These are phyloP conservation scores for Emergomyces pasteurianus DNA, from an alignment of 2,329 filamentous ascomycete species.

Conservation along the genomic window DNA sequence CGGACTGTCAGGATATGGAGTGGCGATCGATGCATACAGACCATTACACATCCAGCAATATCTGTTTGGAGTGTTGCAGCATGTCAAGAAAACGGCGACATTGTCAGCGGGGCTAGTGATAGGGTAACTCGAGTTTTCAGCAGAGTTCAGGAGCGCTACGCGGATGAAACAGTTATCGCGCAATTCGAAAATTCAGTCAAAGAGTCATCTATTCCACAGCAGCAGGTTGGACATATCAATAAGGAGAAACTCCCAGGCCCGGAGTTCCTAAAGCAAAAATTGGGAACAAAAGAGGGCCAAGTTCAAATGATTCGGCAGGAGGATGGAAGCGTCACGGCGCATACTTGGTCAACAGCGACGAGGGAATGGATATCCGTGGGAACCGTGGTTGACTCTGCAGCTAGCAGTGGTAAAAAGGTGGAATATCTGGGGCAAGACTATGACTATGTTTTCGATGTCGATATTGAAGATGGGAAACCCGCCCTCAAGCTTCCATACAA, in stretches of 20 bases:
- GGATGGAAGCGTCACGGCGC: slow-evolving; percentile 71
- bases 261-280: slow-evolving; percentile 69
- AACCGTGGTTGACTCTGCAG: slow-evolving; percentile 84
- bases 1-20: slow-evolving; percentile 87
- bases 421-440: slow-evolving; percentile 76
- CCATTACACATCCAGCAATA: slow-evolving; percentile 92
- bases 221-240: slow-evolving; percentile 72
- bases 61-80: slow-evolving; percentile 92
- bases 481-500: slow-evolving; percentile 92
- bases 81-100: slow-evolving; percentile 71
- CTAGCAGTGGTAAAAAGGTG: slow-evolving; percentile 67
- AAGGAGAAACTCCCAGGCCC: slow-evolving; percentile 85
- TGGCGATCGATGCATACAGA: slow-evolving; percentile 72
- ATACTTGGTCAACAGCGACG: slow-evolving; percentile 67
- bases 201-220: slow-evolving; percentile 73
- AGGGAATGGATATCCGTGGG: slow-evolving; percentile 77
- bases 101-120: slow-evolving; percentile 88
- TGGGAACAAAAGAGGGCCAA: slow-evolving; percentile 91
- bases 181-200: slow-evolving; percentile 75
- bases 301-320: slow-evolving; percentile 80
- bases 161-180: slow-evolving; percentile 53
- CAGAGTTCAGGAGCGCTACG: slow-evolving; percentile 55
- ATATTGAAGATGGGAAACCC: slow-evolving; percentile 89
- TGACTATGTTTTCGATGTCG: slow-evolving; percentile 93
- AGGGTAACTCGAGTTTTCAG: slow-evolving; percentile 76